Evolutionary conservation across 1,284 basidiomycete genomes (phyloP), one percentile per base, ranked within the genome.

Genomic region (Boletus semigastroideus): DNA sequence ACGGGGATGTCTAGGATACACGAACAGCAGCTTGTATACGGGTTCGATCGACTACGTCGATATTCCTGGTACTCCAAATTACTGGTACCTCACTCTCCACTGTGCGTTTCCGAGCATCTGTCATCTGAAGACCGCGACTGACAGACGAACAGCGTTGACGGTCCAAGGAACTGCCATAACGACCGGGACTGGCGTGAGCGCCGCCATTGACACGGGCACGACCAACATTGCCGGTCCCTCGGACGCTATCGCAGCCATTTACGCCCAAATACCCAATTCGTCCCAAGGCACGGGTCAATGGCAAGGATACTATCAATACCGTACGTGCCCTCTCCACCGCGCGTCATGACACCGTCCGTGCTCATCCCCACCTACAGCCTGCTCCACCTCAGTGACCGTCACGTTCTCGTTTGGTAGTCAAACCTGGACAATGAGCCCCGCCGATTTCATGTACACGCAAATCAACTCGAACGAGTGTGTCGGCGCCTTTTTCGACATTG

Each of bases 401-500:
- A 28, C 51, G 31, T 28, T 84, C 20, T 71, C 69, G 5, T 82
- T 84, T 57, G 78, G 78, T 31, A 71, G 77, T 2, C 66, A 69
- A 27, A 65, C 53, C 1, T 84, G 78, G 71, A 42, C 63, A 25
- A 74, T 85, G 60, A 70, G 67, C 39, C 31, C 74, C 1, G 62
- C 65, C 4, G 78, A 81, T 57, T 78, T 85, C 65, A 73, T 72
- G 52, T 65, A 74, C 3, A 71, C 75, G 2, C 48, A 53, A 28
- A 44, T 65, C 40, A 70, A 65, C 17, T 59, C 64, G 43, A 78
- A 14, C n/a, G 42, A 58, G 16, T 67, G 82, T 60, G 67, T 83
- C 17, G 82, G 81, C 25, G 74, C 76, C 6, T 65, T 84, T 46
- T 79, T 82, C 53, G 76, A 72, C 12, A 57, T 74, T n/a, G 56